Evolutionary conservation across 148 eudicot genomes (phyloP).

Genomic region (Vaccinium myrtillus): DNA sequence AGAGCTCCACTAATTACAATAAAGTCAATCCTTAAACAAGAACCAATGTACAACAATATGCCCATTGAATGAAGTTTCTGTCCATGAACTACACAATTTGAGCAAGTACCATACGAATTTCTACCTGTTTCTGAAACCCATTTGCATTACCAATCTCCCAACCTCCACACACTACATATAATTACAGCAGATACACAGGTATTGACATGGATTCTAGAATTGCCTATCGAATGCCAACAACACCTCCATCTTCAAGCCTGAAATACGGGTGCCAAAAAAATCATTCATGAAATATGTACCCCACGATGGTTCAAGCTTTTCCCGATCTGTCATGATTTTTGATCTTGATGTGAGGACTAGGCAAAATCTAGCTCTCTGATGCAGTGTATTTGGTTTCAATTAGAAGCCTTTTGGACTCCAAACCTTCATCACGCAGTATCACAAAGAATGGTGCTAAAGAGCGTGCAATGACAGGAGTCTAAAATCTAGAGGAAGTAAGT

Average conservation of each 20-base stretch:
- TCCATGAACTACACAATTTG: slow-evolving; percentile 1
- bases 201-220: not conserved
- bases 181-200: not conserved
- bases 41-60: slow-evolving; percentile 14
- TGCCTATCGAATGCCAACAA: slow-evolving; percentile 4
- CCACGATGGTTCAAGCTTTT: slow-evolving; percentile 13
- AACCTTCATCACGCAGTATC: slow-evolving; percentile 14
- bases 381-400: not conserved
- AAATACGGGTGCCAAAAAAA: slow-evolving; percentile 13
- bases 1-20: not conserved
- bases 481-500: slow-evolving; percentile 68
- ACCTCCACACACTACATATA: slow-evolving; percentile 8
- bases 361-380: slow-evolving; percentile 1
- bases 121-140: slow-evolving; percentile 7
- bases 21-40: slow-evolving; percentile 14
- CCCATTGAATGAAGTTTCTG: slow-evolving; percentile 2
- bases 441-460: not conserved
- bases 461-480: not conserved
- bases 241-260: not conserved
- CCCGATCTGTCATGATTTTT: not conserved
- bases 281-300: not conserved
- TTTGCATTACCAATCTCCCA: not conserved
- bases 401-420: not conserved
- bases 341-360: not conserved
- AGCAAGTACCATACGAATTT: not conserved